These are phyloP conservation scores for Lyophyllum shimeji DNA, from an alignment of 768 basidiomycete species.

Conservation along the genomic window DNA sequence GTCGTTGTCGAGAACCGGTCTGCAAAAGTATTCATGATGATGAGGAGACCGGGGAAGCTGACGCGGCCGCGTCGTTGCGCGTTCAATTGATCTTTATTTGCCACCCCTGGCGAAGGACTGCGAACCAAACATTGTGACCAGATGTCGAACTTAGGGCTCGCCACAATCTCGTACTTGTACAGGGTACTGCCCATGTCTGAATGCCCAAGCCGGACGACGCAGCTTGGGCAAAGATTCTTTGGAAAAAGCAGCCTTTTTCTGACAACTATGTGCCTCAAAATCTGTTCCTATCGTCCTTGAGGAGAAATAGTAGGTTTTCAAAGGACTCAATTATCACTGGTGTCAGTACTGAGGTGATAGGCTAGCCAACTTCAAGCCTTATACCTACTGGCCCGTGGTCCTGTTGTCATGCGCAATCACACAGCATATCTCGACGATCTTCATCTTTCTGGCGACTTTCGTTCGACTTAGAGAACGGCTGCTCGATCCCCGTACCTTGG, in stretches of 20 bases:
- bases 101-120: conserved; percentile 5
- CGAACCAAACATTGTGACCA: conserved; percentile 6
- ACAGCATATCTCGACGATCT: conserved; percentile 80
- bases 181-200: conserved; percentile 12
- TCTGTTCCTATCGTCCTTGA: conserved; percentile 76
- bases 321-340: conserved; percentile 10
- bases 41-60: conserved; percentile 28
- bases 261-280: conserved; percentile 83
- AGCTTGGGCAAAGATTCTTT: conserved; percentile 74
- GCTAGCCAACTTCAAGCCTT: conserved; percentile 77
- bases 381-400: conserved; percentile 75
- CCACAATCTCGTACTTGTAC: background rate
- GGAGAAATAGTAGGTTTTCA: conserved; percentile 68
- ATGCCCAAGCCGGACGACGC: conserved; percentile 14
- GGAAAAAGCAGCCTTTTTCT: conserved; percentile 71
- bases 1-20: conserved; percentile 64
- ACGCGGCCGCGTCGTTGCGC: conserved; percentile 47
- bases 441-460: conserved; percentile 82
- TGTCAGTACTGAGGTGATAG: conserved; percentile 10
- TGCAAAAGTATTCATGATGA: conserved; percentile 71
- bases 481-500: conserved; percentile 68
- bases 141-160: too few species aligned
- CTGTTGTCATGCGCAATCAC: conserved; percentile 72
- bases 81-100: conserved; percentile 35
- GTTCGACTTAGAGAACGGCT: conserved; percentile 60